Conservation (phyloP, 768 basidiomycete genomes). For the Dacryopinax spathularia region DNA sequence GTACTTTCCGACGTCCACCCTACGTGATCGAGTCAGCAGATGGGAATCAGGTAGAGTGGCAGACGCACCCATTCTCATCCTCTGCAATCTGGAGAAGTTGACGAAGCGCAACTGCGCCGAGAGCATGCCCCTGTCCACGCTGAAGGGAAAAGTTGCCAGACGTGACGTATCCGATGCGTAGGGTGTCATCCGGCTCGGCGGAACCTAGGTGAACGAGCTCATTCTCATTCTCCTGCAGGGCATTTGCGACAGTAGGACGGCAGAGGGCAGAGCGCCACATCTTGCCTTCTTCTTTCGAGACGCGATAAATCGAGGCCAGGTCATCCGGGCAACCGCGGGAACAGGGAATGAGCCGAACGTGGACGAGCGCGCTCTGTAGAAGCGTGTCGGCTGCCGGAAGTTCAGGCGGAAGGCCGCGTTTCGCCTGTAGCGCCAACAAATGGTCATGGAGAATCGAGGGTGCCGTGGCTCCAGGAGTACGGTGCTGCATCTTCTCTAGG, state of each 20-base stretch:
- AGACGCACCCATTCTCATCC: neutral
- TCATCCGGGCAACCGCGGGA: constrained; percentile 61
- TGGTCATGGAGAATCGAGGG: constrained; percentile 35
- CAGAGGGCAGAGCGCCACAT: constrained; percentile 26
- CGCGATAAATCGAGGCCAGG: constrained; percentile 53
- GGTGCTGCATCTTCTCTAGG: constrained; percentile 27
- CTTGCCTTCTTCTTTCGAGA: constrained; percentile 41
- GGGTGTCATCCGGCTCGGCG: constrained; percentile 20
- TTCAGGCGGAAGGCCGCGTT: constrained; percentile 36
- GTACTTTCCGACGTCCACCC: neutral
- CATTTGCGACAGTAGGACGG: constrained; percentile 16
- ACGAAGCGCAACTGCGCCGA: constrained; percentile 54
- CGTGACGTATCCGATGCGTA: constrained; percentile 68
- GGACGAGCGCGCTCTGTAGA: constrained; percentile 48
- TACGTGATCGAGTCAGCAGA: neutral
- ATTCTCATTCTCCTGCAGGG: constrained; percentile 18
- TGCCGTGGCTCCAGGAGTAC: constrained; percentile 26
- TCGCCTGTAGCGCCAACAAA: constrained; percentile 46
- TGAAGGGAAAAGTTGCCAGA: constrained; percentile 72
- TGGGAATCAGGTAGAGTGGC: neutral
- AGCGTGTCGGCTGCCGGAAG: constrained; percentile 32
- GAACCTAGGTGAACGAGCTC: constrained; percentile 12
- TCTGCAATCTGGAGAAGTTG: constrained; percentile 4
- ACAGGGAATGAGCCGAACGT: constrained; percentile 47
- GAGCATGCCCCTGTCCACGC: constrained; percentile 59